phyloP scores from a whole-genome alignment of 1,284 basidiomycete species.

The Malassezia restricta region DNA sequence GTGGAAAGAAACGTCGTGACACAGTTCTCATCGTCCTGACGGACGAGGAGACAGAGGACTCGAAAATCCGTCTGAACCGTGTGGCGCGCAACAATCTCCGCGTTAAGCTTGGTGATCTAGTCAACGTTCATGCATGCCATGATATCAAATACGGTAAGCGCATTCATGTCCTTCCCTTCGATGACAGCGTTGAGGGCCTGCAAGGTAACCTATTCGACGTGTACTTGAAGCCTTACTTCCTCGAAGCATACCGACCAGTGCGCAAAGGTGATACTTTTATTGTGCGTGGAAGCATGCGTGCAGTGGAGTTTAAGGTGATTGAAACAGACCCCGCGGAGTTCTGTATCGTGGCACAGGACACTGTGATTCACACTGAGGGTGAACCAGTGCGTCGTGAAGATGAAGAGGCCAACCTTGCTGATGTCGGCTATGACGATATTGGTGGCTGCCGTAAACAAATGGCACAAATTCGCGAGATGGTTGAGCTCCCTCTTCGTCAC shows the following conservation, averaged over 20 bases:
- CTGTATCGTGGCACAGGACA: constrained; percentile 93
- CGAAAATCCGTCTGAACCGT: constrained; percentile 93
- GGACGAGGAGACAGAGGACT: constrained; percentile 91
- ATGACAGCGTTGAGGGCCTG: constrained; percentile 90
- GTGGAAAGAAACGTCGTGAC: constrained; percentile 84
- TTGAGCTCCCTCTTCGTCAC: constrained; percentile 91
- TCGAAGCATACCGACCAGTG: constrained; percentile 92
- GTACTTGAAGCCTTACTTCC: constrained; percentile 96
- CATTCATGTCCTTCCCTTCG: constrained; percentile 90
- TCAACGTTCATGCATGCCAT: constrained; percentile 85
- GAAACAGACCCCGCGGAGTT: constrained; percentile 82
- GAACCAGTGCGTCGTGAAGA: constrained; percentile 98
- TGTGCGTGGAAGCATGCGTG: constrained; percentile 64
- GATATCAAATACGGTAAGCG: constrained; percentile 99
- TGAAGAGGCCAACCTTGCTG: constrained; percentile 88
- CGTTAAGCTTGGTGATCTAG: constrained; percentile 90
- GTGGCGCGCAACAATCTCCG: constrained; percentile 96
- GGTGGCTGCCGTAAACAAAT: constrained; percentile 98
- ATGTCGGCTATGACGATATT: constrained; percentile 98
- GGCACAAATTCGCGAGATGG: constrained; percentile 97
- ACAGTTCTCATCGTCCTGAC: constrained; percentile 81
- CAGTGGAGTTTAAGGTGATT: constrained; percentile 94
- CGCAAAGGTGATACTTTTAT: constrained; percentile 97
- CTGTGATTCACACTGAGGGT: constrained; percentile 93
- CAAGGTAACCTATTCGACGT: constrained; percentile 98